phyloP scores from a whole-genome alignment of 352 stramenopile genomes.

The Pythium plurisporium region DNA sequence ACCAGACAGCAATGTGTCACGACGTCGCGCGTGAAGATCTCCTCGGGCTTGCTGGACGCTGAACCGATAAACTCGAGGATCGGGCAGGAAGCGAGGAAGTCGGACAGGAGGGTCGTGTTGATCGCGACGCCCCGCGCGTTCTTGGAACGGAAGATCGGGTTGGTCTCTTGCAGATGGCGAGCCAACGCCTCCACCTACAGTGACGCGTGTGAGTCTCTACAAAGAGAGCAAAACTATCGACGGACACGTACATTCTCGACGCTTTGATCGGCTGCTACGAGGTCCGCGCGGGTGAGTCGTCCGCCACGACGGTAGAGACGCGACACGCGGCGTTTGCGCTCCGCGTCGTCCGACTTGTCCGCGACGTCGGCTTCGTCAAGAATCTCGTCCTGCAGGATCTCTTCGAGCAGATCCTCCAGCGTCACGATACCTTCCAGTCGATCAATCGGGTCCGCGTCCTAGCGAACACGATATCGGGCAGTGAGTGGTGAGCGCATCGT shows the following conservation, averaged over 20 bases:
- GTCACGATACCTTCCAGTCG: conserved; percentile 97
- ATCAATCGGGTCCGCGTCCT: conserved; percentile 85
- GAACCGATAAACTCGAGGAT: conserved; percentile 28
- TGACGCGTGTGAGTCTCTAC: background rate
- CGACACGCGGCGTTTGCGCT: conserved; percentile 47
- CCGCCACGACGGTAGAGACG: conserved; percentile 41
- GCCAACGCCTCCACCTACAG: conserved; percentile 28
- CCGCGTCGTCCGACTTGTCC: conserved; percentile 30
- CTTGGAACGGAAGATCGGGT: conserved; percentile 29
- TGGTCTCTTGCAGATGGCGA: conserved; percentile 30
- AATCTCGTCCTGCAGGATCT: conserved; percentile 96
- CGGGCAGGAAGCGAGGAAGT: conserved; percentile 27
- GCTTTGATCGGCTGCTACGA: conserved; percentile 34
- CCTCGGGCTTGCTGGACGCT: conserved; percentile 11
- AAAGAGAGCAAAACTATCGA: conserved; percentile 6
- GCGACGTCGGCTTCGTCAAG: conserved; percentile 93
- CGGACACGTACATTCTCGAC: conserved; percentile 31
- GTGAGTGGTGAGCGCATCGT: too few relatives aligned
- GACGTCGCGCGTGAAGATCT: conserved; percentile 25
- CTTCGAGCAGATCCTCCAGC: conserved; percentile 97
- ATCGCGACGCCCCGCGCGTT: conserved; percentile 26
- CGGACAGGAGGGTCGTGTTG: conserved; percentile 19
- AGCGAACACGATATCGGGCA: too few relatives aligned
- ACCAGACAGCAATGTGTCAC: conserved; percentile 32
- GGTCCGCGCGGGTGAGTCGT: conserved; percentile 39